Evolutionary conservation across 148 eudicot genomes (phyloP), one percentile per base, ranked within the genome.

Genomic region (Rhododendron henanense): DNA sequence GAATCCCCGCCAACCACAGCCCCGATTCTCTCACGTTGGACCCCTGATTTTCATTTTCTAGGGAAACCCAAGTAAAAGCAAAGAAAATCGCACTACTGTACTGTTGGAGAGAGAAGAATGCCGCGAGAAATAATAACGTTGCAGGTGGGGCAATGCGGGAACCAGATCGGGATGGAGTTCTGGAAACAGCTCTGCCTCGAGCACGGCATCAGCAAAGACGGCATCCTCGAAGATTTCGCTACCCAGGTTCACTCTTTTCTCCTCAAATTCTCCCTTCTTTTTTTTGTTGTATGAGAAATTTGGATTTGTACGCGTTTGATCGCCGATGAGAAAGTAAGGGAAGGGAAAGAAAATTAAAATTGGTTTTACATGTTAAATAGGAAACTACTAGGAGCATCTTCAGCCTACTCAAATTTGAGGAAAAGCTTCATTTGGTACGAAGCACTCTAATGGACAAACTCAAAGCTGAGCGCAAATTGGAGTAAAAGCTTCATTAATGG

Each of bases 111-210:
- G 33, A 41, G 13, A 37, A 91, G 91, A 90, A 96, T 96, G 98
- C 98, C 98, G 41, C 83, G 98, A 83, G 98, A 96, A 87, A 96
- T 96, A 80, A 96, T 96, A 10, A 96, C 98, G 10, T 85, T 96
- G 85, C 98, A 96, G 87, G 98, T 96, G 0, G 98, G 98, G 85
- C 98, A 96, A 94, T 96, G 98, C 80, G 98, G 98, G 47, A 96
- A 96, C 88, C 98, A 96, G 92, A 96, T 96, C 90, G 98, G 98
- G 2, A 96, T 94, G 98, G 98, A 96, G 93, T 96, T 96, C 90
- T 96, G 98, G 98, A 96, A 96, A 81, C 96, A 96, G 82, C 98
- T 96, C 81, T 96, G 98, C 69, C 95, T 94, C 84, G 98, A 96
- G 86, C 98, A 96, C 47, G 98, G 98, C 61, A 94, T 96, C 85